Percentiles rank a stretch among this genome's conserved stretches.
Evolutionary conservation across 208 protist genomes (phyloP).

Genomic region (Crithidia brevicula): DNA sequence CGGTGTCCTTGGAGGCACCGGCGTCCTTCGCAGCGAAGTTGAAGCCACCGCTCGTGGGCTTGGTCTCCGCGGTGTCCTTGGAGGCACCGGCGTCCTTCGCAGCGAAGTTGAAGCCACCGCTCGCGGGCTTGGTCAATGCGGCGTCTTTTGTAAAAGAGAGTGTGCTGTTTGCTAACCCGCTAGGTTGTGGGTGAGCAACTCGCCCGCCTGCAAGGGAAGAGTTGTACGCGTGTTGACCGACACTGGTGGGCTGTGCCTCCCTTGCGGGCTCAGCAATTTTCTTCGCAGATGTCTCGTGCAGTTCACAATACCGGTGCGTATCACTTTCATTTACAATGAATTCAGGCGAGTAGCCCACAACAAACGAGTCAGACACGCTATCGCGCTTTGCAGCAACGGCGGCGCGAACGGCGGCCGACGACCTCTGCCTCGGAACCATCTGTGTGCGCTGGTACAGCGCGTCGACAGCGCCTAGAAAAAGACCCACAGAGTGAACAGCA

Average conservation of each 20-base stretch:
- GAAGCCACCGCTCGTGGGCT: conserved; percentile 6
- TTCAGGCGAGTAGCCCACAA: conserved; percentile 24
- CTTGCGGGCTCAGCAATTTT: not conserved
- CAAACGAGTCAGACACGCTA: conserved; percentile 2
- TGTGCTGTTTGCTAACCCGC: too few relatives aligned
- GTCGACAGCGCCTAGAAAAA: conserved; percentile 25
- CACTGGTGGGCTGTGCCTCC: too few relatives aligned
- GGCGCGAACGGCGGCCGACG: conserved; percentile 1
- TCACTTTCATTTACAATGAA: not conserved
- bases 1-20: not conserved
- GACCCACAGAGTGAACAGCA: conserved; percentile 17
- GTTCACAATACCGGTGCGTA: not conserved
- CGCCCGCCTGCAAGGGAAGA: too few relatives aligned
- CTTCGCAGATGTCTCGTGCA: not conserved
- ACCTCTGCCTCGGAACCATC: not conserved
- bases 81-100: not conserved
- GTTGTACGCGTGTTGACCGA: too few relatives aligned
- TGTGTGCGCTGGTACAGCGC: conserved; percentile 5
- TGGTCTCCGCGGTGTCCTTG: not conserved
- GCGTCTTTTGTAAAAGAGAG: not conserved
- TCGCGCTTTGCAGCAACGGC: not conserved
- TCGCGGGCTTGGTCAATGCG: not conserved
- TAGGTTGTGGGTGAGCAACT: too few relatives aligned
- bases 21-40: conserved; percentile 14
- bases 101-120: conserved; percentile 6